Evolutionary conservation across 495 filamentous ascomycete species (phyloP).

Genomic region (Aspergillus coremiiformis): DNA sequence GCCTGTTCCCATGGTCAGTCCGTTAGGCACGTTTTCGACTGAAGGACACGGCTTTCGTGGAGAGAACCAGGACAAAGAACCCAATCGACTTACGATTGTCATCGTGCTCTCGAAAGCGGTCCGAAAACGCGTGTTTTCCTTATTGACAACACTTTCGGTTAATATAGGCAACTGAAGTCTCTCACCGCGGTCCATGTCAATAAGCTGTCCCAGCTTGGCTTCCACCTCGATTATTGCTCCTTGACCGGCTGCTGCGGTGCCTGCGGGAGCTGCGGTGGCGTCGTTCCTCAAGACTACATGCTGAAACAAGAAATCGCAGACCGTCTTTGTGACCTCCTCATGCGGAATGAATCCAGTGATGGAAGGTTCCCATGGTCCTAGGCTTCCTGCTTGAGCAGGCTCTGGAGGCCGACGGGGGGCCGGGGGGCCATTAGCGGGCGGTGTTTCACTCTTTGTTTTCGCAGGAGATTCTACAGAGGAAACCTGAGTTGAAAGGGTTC

Average conservation of each 20-base stretch:
- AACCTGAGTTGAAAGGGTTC: slow-evolving; percentile 15
- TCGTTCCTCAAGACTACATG: slow-evolving; percentile 56
- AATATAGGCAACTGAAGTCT: slow-evolving; percentile 56
- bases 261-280: slow-evolving; percentile 37
- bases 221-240: slow-evolving; percentile 82
- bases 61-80: slow-evolving; percentile 3
- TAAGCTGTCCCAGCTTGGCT: slow-evolving; percentile 76
- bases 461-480: slow-evolving; percentile 10
- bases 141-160: slow-evolving; percentile 58
- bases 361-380: slow-evolving; percentile 67
- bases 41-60: background rate
- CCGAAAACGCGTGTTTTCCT: slow-evolving; percentile 39
- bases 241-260: slow-evolving; percentile 44
- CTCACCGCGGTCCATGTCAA: slow-evolving; percentile 62
- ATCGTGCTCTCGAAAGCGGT: slow-evolving; percentile 72
- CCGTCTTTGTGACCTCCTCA: slow-evolving; percentile 56
- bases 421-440: slow-evolving; percentile 6
- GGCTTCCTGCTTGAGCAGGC: slow-evolving; percentile 19
- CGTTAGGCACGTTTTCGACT: background rate
- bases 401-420: slow-evolving; percentile 13
- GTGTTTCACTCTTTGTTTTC: slow-evolving; percentile 7
- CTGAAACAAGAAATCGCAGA: slow-evolving; percentile 69
- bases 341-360: slow-evolving; percentile 58
- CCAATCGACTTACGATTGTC: slow-evolving; percentile 57
- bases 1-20: slow-evolving; percentile 38